phyloP scores from a whole-genome alignment of 2,329 filamentous ascomycete genomes.

The Sarocladium kiliense region DNA sequence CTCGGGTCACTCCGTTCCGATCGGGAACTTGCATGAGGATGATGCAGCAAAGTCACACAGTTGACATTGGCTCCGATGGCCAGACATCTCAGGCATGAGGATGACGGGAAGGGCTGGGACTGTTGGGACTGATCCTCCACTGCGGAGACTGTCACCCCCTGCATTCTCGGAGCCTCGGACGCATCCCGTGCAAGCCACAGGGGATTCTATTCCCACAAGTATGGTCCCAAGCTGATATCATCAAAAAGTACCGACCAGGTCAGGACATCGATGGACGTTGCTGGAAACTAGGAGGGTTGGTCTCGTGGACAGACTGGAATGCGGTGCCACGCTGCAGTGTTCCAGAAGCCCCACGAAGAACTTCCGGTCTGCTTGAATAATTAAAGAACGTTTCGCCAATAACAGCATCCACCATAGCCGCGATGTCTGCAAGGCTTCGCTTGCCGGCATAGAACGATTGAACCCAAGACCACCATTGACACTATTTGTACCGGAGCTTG shows the following conservation, averaged over 20 bases:
- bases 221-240: background rate
- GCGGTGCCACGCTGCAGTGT: background rate
- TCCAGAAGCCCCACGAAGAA: background rate
- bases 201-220: background rate
- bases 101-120: background rate
- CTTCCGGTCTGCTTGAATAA: no score
- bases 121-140: slow-evolving; percentile 6
- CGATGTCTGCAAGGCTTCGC: no score
- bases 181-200: background rate
- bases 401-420: no score
- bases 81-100: background rate
- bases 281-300: background rate
- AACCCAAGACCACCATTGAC: no score
- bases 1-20: background rate
- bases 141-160: slow-evolving; percentile 3
- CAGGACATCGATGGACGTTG: background rate
- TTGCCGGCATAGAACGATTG: no score
- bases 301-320: background rate
- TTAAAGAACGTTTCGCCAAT: no score
- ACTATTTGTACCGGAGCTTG: no score
- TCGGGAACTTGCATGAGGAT: background rate
- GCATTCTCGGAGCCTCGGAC: slow-evolving; percentile 2
- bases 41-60: background rate
- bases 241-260: background rate
- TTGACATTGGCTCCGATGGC: background rate